Base-by-base conservation (phyloP, 768 basidiomycete species). In the Amanita polypyramis region DNA sequence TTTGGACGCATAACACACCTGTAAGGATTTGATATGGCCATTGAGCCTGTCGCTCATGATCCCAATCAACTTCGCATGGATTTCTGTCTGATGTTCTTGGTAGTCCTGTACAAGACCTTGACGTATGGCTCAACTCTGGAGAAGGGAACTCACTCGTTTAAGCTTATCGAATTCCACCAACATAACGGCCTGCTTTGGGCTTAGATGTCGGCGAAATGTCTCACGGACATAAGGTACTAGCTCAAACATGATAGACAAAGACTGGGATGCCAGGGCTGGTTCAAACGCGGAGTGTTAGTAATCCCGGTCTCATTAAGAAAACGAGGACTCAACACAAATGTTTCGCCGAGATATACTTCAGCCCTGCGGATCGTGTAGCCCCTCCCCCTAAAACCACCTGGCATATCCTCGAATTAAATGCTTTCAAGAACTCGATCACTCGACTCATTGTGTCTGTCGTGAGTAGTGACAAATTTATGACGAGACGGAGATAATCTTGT, bases 51-150 rank as follows among this genome's bases (percentile, higher is more conserved):
- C 95, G 33, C 92, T 85, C 96, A 99, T 99, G 66, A 98, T 99
- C 36, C 91, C 88, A 51, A 99, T 85, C 47, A 99, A 73, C 69
- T 99, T 99, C 44, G 90, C 79, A 63, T 98, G 95, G 46, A 99
- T 98, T 70, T 98, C 96, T 60, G 95, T 89, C 65, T 99, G 96
- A 65, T 99, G 96, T 64, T 98, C 96, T 74, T 98, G 95, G 60
- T 87, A 98, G 64, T 98, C 96, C 85, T 94, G 33, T 33, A 41
- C 53, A 52, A 46, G 41, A 32, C 25, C 33, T 50, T 47, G 21
- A 42, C 23, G 15, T 25, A 25, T 14, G 30, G 38, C 8, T 29
- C 38, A 41, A 54, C 39, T 48, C 38, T 54, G 46, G 49, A 43
- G 48, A 53, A 45, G 46, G 45, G 30, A 39, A 68, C 85, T 54